Evolutionary conservation across 192 early-diverging fungal genomes (phyloP).

Genomic region (Neocallimastix lanati): DNA sequence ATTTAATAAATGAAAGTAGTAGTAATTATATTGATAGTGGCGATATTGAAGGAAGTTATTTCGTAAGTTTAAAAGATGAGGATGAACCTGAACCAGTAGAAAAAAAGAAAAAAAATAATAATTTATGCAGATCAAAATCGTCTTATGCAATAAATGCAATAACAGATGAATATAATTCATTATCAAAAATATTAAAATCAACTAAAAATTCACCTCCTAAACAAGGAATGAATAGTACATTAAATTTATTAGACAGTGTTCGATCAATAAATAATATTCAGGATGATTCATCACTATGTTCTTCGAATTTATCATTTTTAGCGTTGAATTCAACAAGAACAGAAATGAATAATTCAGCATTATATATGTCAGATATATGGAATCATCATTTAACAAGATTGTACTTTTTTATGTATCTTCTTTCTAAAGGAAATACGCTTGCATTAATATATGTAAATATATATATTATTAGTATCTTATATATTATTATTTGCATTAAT

Average conservation of each 20-base stretch:
- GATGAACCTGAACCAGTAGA: neutral
- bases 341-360: neutral
- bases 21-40: neutral
- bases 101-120: neutral
- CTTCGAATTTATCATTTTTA: neutral
- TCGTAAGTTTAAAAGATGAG: neutral
- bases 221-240: neutral
- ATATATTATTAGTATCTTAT: no score
- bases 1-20: neutral
- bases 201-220: neutral
- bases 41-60: neutral
- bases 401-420: neutral
- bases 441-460: neutral
- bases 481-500: no score
- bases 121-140: neutral
- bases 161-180: neutral
- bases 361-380: neutral
- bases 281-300: neutral
- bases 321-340: neutral
- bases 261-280: neutral
- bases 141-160: neutral
- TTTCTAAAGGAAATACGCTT: neutral
- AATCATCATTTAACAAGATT: neutral
- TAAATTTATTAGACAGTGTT: neutral
- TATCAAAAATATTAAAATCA: neutral